phyloP scores from a whole-genome alignment of 2,329 filamentous ascomycete genomes.

The Aureobasidium subglaciale region DNA sequence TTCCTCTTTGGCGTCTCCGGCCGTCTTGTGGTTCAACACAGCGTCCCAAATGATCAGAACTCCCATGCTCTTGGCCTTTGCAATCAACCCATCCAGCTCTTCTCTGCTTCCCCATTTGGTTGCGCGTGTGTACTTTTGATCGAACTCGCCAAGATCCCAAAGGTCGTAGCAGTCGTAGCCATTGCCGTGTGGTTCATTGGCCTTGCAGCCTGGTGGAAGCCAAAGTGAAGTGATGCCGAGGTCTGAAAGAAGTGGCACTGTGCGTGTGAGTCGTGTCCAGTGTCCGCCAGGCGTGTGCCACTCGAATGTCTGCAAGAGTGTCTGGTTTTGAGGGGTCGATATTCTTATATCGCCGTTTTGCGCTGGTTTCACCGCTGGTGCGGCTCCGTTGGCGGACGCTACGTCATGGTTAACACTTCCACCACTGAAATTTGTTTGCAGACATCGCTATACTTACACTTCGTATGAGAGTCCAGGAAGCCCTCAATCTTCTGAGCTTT shows the following conservation, averaged over 20 bases:
- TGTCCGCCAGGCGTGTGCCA: constrained; percentile 57
- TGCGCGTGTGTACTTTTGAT: constrained; percentile 55
- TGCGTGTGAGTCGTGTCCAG: constrained; percentile 23
- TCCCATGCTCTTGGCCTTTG: constrained; percentile 45
- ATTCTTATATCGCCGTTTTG: constrained; percentile 24
- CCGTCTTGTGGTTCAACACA: constrained; percentile 66
- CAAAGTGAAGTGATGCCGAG: constrained; percentile 58
- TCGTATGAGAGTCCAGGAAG: constrained; percentile 1
- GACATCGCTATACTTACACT: neutral
- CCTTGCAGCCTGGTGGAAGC: constrained; percentile 67
- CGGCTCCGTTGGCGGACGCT: neutral
- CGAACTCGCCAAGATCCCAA: constrained; percentile 67
- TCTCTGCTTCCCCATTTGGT: constrained; percentile 65
- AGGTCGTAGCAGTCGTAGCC: constrained; percentile 57
- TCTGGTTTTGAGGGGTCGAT: constrained; percentile 29
- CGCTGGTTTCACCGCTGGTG: neutral
- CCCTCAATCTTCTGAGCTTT: constrained; percentile 4
- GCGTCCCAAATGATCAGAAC: constrained; percentile 62
- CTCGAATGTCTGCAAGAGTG: constrained; percentile 65
- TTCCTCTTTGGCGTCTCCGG: constrained; percentile 58
- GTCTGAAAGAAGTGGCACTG: constrained; percentile 27
- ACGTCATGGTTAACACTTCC: constrained; percentile 1
- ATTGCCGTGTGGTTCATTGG: constrained; percentile 53
- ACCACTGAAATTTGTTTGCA: neutral
- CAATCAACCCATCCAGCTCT: constrained; percentile 50